phyloP scores from a whole-genome alignment of 75 land plant genomes.

The Sequoia sempervirens region DNA sequence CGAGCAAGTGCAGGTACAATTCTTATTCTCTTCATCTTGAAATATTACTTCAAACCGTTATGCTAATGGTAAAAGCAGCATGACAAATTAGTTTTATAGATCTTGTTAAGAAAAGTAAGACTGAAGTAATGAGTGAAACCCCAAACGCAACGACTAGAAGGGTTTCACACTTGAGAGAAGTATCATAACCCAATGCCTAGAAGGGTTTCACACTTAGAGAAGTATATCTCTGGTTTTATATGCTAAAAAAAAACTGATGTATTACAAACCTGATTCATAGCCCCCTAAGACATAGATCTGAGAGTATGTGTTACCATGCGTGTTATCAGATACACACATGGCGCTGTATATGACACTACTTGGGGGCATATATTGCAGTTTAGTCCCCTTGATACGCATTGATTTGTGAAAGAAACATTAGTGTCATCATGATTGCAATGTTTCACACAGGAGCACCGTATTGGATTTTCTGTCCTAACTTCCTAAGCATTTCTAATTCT shows the following conservation, averaged over 20 bases:
- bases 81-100: not conserved
- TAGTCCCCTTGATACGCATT: not conserved
- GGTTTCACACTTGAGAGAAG: not conserved
- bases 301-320: not conserved
- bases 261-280: too few relatives aligned
- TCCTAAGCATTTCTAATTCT: not conserved
- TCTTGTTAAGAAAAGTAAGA: not conserved
- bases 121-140: not conserved
- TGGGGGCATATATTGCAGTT: not conserved
- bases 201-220: not conserved
- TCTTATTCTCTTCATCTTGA: not conserved
- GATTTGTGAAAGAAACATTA: not conserved
- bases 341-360: not conserved
- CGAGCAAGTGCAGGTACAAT: constrained; percentile 58
- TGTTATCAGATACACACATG: not conserved
- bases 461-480: not conserved
- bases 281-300: not conserved
- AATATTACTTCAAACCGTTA: not conserved
- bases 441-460: not conserved
- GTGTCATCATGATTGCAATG: not conserved
- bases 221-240: not conserved
- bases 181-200: not conserved
- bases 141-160: not conserved
- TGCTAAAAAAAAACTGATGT: not conserved
- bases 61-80: not conserved